phyloP scores from a whole-genome alignment of 495 filamentous ascomycete species.

The Penicillium nucicola region DNA sequence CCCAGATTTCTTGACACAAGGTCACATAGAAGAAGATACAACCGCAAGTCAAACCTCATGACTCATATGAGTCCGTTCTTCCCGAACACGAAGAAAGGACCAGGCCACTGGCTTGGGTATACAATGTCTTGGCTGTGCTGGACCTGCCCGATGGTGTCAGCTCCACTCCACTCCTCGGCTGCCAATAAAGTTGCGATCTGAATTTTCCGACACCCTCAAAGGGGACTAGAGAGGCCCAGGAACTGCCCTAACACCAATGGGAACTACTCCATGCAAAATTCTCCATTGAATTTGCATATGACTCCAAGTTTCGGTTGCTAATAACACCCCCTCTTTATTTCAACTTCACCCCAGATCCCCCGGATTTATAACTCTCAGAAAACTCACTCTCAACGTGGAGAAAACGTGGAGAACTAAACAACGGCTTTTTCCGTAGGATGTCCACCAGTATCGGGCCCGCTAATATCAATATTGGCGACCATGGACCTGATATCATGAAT shows the following conservation, averaged over 20 bases:
- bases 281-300: slow-evolving; percentile 4
- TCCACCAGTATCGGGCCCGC: slow-evolving; percentile 14
- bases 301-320: slow-evolving; percentile 12
- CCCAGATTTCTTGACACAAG: no score
- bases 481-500: slow-evolving; percentile 7
- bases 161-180: background rate
- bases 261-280: slow-evolving; percentile 9
- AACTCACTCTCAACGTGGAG: background rate
- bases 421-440: slow-evolving; percentile 17
- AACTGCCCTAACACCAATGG: slow-evolving; percentile 10
- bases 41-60: no score
- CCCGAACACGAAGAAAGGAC: background rate
- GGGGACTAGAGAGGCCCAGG: background rate
- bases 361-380: background rate
- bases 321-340: slow-evolving; percentile 4
- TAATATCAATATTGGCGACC: slow-evolving; percentile 6
- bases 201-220: background rate
- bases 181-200: background rate
- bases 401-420: background rate
- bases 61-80: background rate
- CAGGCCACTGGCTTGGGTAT: background rate
- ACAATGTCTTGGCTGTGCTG: background rate
- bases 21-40: no score
- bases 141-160: background rate
- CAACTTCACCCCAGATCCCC: background rate